phyloP scores from a whole-genome alignment of 768 basidiomycete species.

The Collybiopsis confluens region DNA sequence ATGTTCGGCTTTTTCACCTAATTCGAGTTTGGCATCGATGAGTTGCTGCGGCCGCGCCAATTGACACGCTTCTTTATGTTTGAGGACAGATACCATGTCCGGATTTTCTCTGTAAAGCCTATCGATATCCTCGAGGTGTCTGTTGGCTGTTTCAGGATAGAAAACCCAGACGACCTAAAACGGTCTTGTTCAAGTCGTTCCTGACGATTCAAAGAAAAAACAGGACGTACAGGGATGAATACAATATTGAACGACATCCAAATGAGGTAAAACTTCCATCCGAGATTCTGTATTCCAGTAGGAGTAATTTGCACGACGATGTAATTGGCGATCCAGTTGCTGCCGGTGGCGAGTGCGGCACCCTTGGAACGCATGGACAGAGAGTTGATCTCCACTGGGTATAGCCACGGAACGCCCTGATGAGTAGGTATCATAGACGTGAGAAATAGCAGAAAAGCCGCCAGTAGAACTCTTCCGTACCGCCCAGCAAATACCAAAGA shows the following conservation, averaged over 20 bases:
- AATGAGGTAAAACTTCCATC: slow-evolving; percentile 47
- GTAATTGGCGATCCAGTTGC: slow-evolving; percentile 50
- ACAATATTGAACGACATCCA: slow-evolving; percentile 44
- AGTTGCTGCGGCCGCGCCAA: slow-evolving; percentile 41
- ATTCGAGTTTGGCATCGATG: slow-evolving; percentile 32
- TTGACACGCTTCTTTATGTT: slow-evolving; percentile 38
- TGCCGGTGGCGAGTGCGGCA: slow-evolving; percentile 43
- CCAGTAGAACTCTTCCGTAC: slow-evolving; percentile 26
- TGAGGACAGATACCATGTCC: slow-evolving; percentile 30
- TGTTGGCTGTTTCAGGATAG: slow-evolving; percentile 47
- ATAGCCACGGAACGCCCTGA: slow-evolving; percentile 23
- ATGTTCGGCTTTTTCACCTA: no score
- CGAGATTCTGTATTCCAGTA: slow-evolving; percentile 38
- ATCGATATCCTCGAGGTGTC: slow-evolving; percentile 48
- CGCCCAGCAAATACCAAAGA: slow-evolving; percentile 52
- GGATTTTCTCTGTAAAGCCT: slow-evolving; percentile 40
- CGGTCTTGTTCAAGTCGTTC: no score
- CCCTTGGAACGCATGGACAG: slow-evolving; percentile 47
- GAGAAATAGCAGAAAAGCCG: not conserved
- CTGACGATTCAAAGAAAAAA: not conserved
- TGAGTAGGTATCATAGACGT: not conserved
- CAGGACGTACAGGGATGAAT: slow-evolving; percentile 40
- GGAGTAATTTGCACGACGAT: no score
- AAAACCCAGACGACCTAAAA: slow-evolving; percentile 40
- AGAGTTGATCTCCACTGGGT: slow-evolving; percentile 48